Base-by-base conservation (phyloP, 176 grass and related monocot genomes). In the Cenchrus fungigraminus region DNA sequence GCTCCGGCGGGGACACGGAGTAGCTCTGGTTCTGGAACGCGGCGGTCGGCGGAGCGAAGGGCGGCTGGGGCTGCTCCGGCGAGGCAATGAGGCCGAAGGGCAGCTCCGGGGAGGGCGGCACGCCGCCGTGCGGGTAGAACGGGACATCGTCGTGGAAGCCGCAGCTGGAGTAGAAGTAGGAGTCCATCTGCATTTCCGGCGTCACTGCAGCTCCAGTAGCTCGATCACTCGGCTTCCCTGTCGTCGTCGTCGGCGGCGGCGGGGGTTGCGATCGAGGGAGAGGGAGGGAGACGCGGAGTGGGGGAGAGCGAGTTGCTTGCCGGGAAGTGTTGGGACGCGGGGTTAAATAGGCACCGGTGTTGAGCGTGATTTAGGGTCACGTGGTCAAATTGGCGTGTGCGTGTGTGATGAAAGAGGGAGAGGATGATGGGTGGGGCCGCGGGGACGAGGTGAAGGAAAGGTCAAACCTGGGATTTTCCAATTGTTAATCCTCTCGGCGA, bases 181-280 rank as follows among this genome's bases (percentile, higher is more conserved):
- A 80, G 68, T 92, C 91, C 97, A 90, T 96, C 78, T 91, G 87
- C 90, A 92, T 88, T 84, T 86, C 64, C 54, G 55, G n/a, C 12
- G 12, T 19, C 17, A 42, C 14, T 17, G 71, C 50, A 17, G 37
- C 37, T 40, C 37, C 37, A 40, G 37, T 40, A 40, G 37, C 37
- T 40, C 37, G 37, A 40, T 40, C 37, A 40, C 37, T 40, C 37
- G 37, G 37, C 37, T 40, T 40, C 37, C 37, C 37, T 40, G 37
- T 40, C 37, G 37, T 34, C 34, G 34, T 34, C 34, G 34, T 34
- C 1, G 34, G 1, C 34, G 25, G 25, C 25, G 25, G 25, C 25
- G 25, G 25, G 32, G 6, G 16, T 6, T 10, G 54, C 10, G 66
- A 17, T 31, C 29, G 60, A 17, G 12, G 5, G 25, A 25, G 12